Evolutionary conservation across 257 asterid species (phyloP).

Genomic region (Solanum etuberosum): DNA sequence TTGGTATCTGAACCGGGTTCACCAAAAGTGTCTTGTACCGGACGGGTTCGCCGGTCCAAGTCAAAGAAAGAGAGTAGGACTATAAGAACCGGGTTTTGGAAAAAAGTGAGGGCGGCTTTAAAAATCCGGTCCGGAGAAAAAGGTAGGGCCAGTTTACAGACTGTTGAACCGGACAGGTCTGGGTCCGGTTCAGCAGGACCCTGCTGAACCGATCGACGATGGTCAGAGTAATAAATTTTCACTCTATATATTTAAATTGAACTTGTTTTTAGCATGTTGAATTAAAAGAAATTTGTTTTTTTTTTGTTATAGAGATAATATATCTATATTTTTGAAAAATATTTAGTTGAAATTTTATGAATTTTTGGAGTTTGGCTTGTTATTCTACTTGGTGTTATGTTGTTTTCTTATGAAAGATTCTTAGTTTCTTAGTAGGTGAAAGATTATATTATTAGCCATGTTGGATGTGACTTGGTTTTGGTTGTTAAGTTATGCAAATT

Average conservation of each 20-base stretch:
- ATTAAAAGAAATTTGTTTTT: background rate
- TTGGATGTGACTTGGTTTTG: background rate
- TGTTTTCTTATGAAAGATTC: background rate
- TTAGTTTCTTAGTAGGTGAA: background rate
- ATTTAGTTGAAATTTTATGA: background rate
- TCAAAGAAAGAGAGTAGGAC: constrained; percentile 1
- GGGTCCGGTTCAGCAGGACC: background rate
- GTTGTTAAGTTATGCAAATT: background rate
- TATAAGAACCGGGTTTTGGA: constrained; percentile 29
- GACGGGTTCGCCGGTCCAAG: constrained; percentile 23
- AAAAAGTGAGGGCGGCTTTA: constrained; percentile 15
- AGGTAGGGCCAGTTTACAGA: background rate
- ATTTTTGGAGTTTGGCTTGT: background rate
- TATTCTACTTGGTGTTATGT: background rate
- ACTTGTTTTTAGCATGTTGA: background rate
- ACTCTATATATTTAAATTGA: background rate
- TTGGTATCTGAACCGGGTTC: constrained; percentile 28
- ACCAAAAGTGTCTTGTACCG: constrained; percentile 39
- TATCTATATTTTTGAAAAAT: background rate
- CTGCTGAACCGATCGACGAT: constrained; percentile 6
- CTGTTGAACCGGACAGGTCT: background rate
- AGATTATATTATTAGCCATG: background rate
- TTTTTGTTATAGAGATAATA: background rate
- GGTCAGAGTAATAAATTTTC: constrained; percentile 9
- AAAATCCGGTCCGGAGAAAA: constrained; percentile 5